Percentiles rank a stretch among this genome's conserved stretches.
These are phyloP conservation scores for Podospora tetraspora DNA, from an alignment of 495 filamentous ascomycete genomes.

Conservation along the genomic window DNA sequence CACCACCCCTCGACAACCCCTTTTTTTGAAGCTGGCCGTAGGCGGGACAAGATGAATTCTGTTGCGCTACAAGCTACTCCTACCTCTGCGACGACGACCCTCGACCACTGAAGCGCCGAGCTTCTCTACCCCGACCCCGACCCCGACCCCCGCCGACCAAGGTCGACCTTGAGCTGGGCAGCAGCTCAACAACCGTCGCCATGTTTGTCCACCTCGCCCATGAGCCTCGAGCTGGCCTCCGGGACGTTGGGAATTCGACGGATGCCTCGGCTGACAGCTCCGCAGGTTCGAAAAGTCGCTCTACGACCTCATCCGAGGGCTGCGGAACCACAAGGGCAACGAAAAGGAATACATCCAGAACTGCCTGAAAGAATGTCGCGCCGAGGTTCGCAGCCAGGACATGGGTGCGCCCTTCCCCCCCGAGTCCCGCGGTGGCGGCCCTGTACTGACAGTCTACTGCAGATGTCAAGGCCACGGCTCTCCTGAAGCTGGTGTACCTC, in stretches of 20 bases:
- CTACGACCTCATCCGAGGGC: conserved; percentile 95
- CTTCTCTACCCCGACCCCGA: background rate
- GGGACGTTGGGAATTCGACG: background rate
- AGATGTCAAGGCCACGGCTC: conserved; percentile 94
- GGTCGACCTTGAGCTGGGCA: conserved; percentile 2
- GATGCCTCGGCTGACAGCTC: conserved; percentile 19
- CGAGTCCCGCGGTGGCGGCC: background rate
- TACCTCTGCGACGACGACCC: background rate
- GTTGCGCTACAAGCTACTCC: background rate
- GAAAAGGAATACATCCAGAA: conserved; percentile 91
- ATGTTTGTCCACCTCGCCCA: background rate
- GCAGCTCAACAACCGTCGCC: background rate
- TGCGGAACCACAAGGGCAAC: conserved; percentile 87
- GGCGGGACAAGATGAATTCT: conserved; percentile 11
- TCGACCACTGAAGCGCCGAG: conserved; percentile 5
- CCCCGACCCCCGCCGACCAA: no score
- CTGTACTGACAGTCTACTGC: conserved; percentile 21
- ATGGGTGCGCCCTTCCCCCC: conserved; percentile 57
- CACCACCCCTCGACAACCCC: background rate
- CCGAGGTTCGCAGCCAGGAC: conserved; percentile 83
- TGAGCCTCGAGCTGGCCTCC: background rate
- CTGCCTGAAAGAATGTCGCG: conserved; percentile 86
- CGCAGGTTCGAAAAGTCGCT: conserved; percentile 96
- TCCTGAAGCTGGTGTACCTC: conserved; percentile 91
- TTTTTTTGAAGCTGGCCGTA: background rate